Conservation (phyloP, 148 eudicot species). For the Heliamphora exappendiculata region DNA sequence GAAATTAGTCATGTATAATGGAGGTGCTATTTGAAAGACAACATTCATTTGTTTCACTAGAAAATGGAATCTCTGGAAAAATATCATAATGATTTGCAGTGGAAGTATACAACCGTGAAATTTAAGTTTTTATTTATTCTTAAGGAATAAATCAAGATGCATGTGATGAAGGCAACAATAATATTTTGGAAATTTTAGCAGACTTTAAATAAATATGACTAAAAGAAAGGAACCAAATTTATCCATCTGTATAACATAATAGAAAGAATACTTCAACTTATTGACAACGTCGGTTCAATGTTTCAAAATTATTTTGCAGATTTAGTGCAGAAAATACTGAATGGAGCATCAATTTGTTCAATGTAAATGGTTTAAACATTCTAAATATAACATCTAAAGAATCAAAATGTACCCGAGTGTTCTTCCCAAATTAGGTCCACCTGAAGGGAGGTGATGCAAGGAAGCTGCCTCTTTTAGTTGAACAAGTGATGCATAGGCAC, state of each 20-base stretch:
- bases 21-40: background rate
- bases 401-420: slow-evolving; percentile 45
- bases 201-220: too few relatives aligned
- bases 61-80: background rate
- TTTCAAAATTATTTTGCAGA: background rate
- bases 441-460: slow-evolving; percentile 35
- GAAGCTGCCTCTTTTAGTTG: slow-evolving; percentile 78
- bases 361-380: background rate
- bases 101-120: background rate
- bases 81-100: background rate
- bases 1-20: background rate
- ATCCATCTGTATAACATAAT: background rate
- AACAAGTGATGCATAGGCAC: slow-evolving; percentile 74
- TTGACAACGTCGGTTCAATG: background rate
- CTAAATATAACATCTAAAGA: background rate
- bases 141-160: background rate
- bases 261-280: background rate
- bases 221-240: background rate
- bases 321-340: background rate
- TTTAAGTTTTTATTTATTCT: background rate
- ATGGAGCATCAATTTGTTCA: background rate
- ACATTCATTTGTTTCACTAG: background rate
- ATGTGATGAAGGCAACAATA: background rate
- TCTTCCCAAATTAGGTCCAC: slow-evolving; percentile 36
- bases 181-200: background rate